These are phyloP conservation scores for Schrenkiella parvula DNA, from an alignment of 345 rosid genomes.

Conservation along the genomic window DNA sequence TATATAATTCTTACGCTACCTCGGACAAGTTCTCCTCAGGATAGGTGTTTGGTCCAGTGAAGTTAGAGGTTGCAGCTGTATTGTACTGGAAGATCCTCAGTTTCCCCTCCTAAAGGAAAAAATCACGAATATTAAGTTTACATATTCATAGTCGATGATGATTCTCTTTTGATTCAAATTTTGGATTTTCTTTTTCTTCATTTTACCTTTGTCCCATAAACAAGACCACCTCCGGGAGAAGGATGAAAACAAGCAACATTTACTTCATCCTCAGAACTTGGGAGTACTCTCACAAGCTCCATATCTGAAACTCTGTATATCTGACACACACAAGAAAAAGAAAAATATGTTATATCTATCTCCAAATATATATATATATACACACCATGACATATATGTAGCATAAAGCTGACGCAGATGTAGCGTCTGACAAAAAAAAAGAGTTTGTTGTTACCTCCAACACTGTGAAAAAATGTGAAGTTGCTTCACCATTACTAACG, in stretches of 20 bases:
- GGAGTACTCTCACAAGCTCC: constrained; percentile 87
- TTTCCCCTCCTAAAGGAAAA: constrained; percentile 62
- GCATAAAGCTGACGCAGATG: too few relatives aligned
- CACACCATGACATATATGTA: not conserved
- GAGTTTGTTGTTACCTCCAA: constrained; percentile 73
- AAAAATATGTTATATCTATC: not conserved
- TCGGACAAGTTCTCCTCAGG: constrained; percentile 48
- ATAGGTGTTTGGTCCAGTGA: constrained; percentile 39
- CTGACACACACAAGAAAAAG: constrained; percentile 31
- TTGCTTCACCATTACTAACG: constrained; percentile 72
- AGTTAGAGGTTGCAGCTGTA: constrained; percentile 40
- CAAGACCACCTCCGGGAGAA: constrained; percentile 75
- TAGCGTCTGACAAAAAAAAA: not conserved
- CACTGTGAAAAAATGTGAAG: constrained; percentile 79
- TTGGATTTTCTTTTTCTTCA: not conserved
- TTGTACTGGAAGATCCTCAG: constrained; percentile 68
- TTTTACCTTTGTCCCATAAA: constrained; percentile 81
- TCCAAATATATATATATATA: too few relatives aligned
- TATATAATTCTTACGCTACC: constrained; percentile 38
- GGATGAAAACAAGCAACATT: constrained; percentile 97
- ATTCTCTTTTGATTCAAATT: not conserved
- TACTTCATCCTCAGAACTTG: constrained; percentile 93
- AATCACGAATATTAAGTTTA: not conserved
- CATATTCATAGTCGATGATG: not conserved
- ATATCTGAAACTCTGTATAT: constrained; percentile 87